A percentile compares a stretch with the other conserved stretches of the same genome.
These are phyloP conservation scores for Cnidoscolus chayamansa DNA, from an alignment of 441 rosid genomes.

Conservation along the genomic window DNA sequence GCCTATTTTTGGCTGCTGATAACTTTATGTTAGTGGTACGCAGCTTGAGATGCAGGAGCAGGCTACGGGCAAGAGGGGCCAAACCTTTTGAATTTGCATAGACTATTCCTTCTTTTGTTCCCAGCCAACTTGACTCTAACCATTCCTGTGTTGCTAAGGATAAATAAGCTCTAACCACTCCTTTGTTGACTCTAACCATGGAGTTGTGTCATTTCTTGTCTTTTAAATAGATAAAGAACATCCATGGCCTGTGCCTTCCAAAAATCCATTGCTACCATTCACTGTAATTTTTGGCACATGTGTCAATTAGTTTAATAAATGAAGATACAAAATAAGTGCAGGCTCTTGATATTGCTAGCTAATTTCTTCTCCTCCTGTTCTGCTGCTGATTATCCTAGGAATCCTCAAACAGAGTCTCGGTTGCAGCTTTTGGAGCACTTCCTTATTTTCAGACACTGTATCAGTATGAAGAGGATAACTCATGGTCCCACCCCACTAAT, in stretches of 20 bases:
- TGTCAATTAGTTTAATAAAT: background rate
- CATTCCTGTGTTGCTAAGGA: constrained; percentile 40
- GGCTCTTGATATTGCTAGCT: constrained; percentile 11
- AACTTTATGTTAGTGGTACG: constrained; percentile 34
- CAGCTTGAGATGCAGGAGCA: constrained; percentile 39
- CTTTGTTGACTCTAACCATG: background rate
- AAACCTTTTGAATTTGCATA: constrained; percentile 65
- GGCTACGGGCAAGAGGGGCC: constrained; percentile 54
- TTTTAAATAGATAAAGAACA: background rate
- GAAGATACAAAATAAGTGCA: background rate
- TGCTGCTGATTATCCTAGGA: constrained; percentile 48
- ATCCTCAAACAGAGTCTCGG: constrained; percentile 73
- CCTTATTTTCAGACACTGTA: constrained; percentile 64
- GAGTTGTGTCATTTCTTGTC: background rate
- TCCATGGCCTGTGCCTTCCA: background rate
- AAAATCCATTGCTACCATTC: background rate
- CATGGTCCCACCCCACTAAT: constrained; percentile 29
- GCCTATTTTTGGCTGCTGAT: background rate
- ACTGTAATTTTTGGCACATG: background rate
- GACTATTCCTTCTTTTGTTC: constrained; percentile 58
- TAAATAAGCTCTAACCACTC: background rate
- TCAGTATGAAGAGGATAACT: constrained; percentile 40
- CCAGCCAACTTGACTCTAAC: constrained; percentile 36
- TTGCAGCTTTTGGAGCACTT: constrained; percentile 67
- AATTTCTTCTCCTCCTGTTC: background rate